Percentiles rank a stretch among this genome's conserved stretches.
These are phyloP conservation scores for Candida parachauliodes DNA, from an alignment of 805 yeast genomes.

Conservation along the genomic window DNA sequence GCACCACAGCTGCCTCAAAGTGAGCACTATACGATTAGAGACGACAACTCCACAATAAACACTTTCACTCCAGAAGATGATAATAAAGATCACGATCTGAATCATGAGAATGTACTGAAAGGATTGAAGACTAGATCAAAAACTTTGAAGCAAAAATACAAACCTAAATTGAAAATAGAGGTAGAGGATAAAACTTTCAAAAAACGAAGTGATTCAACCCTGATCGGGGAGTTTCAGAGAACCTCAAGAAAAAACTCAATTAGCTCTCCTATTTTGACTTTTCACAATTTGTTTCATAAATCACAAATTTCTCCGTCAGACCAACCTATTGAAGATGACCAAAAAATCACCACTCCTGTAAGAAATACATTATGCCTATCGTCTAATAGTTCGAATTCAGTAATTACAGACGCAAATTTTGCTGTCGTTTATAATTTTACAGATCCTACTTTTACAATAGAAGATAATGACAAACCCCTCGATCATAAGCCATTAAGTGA, in stretches of 20 bases:
- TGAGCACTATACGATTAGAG: conserved; percentile 9
- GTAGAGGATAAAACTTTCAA: conserved; percentile 21
- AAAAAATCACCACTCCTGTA: background rate
- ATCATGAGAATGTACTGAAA: background rate
- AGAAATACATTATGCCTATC: conserved; percentile 26
- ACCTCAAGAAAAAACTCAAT: conserved; percentile 20
- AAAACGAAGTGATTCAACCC: conserved; percentile 17
- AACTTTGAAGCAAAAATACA: conserved; percentile 9
- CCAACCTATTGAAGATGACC: conserved; percentile 9
- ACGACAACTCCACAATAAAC: conserved; percentile 8
- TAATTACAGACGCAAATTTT: conserved; percentile 24
- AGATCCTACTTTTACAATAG: conserved; percentile 25
- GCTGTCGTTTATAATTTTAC: conserved; percentile 34
- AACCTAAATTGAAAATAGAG: conserved; percentile 31
- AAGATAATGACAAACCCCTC: conserved; percentile 17
- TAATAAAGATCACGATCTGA: background rate
- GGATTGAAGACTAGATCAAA: conserved; percentile 10
- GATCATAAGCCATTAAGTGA: conserved; percentile 23
- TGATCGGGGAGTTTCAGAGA: conserved; percentile 12
- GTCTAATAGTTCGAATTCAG: conserved; percentile 33
- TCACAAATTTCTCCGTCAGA: conserved; percentile 15
- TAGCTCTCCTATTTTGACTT: conserved; percentile 28
- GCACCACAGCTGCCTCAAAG: conserved; percentile 11
- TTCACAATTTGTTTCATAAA: conserved; percentile 33
- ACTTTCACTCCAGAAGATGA: background rate